Evolutionary conservation across 495 filamentous ascomycete genomes (phyloP).

Genomic region (Pseudevernia furfuracea): DNA sequence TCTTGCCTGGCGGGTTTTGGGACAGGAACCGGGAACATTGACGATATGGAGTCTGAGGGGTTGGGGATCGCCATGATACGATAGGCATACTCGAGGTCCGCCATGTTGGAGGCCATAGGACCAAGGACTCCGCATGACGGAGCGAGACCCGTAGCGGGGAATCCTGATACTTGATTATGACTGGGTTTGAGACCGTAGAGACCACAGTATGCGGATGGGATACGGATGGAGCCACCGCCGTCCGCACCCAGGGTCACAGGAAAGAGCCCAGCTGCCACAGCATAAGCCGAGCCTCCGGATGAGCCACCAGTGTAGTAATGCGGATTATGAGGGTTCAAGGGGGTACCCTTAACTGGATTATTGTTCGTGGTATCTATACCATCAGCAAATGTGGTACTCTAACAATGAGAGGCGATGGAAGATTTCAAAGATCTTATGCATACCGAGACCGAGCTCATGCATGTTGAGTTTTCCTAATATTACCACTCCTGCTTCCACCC

Average conservation of each 20-base stretch:
- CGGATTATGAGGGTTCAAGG: slow-evolving; percentile 72
- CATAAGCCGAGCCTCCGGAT: slow-evolving; percentile 76
- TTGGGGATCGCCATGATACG: slow-evolving; percentile 67
- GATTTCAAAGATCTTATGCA: slow-evolving; percentile 11
- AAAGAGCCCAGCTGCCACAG: slow-evolving; percentile 65
- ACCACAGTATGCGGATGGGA: slow-evolving; percentile 77
- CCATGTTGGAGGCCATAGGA: slow-evolving; percentile 67
- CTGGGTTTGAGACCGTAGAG: slow-evolving; percentile 82
- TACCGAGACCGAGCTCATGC: slow-evolving; percentile 80
- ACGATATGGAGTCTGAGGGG: slow-evolving; percentile 43
- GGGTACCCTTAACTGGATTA: slow-evolving; percentile 73
- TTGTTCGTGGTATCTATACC: slow-evolving; percentile 68
- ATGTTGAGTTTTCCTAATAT: slow-evolving; percentile 81
- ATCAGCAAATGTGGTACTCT: slow-evolving; percentile 8
- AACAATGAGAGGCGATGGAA: neutral
- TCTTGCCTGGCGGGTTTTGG: slow-evolving; percentile 27
- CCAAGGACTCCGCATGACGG: slow-evolving; percentile 61
- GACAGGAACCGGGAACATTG: slow-evolving; percentile 44
- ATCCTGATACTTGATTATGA: slow-evolving; percentile 62
- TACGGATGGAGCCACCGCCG: slow-evolving; percentile 77
- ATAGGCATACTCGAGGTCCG: slow-evolving; percentile 79
- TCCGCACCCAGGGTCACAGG: slow-evolving; percentile 81
- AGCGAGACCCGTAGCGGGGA: slow-evolving; percentile 53
- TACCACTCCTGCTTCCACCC: slow-evolving; percentile 71
- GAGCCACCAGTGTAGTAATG: slow-evolving; percentile 84